Evolutionary conservation across 2,329 filamentous ascomycete genomes (phyloP).

Genomic region (Stenocarpella maydis): DNA sequence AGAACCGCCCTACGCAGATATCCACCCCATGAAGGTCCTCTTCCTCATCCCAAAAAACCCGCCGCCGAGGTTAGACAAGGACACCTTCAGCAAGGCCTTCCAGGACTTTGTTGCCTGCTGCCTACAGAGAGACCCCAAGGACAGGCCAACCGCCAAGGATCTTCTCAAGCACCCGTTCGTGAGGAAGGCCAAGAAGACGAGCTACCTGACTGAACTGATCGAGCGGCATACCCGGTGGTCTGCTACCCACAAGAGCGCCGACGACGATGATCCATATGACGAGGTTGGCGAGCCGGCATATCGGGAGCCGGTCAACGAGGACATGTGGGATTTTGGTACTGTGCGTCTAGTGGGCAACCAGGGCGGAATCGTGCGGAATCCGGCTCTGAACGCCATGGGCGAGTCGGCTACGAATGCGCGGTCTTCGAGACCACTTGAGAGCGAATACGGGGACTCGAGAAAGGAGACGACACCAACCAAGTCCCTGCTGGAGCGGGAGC

Average conservation of each 20-base stretch:
- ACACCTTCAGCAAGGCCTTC: conserved; percentile 82
- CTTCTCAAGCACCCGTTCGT: conserved; percentile 91
- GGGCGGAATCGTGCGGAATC: conserved; percentile 62
- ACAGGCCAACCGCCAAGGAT: conserved; percentile 86
- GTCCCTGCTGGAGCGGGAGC: conserved; percentile 50
- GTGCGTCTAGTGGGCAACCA: conserved; percentile 80
- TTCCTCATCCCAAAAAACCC: conserved; percentile 97
- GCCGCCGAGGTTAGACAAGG: conserved; percentile 76
- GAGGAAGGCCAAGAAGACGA: conserved; percentile 89
- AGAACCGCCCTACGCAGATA: conserved; percentile 93
- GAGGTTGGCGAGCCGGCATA: conserved; percentile 59
- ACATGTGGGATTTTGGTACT: conserved; percentile 98
- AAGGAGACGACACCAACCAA: conserved; percentile 60
- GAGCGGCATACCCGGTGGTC: conserved; percentile 90
- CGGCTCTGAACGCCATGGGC: conserved; percentile 76
- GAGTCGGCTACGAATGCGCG: conserved; percentile 83
- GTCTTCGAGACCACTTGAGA: conserved; percentile 61
- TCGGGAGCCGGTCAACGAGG: conserved; percentile 72
- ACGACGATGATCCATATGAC: conserved; percentile 71
- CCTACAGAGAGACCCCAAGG: conserved; percentile 86
- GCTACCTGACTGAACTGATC: conserved; percentile 95
- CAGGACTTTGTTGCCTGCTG: conserved; percentile 88
- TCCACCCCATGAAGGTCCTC: conserved; percentile 97
- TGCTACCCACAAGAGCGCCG: conserved; percentile 75
- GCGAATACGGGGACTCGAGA: conserved; percentile 58